phyloP scores from a whole-genome alignment of 306 rosid genomes.

The Vachellia collinsii region DNA sequence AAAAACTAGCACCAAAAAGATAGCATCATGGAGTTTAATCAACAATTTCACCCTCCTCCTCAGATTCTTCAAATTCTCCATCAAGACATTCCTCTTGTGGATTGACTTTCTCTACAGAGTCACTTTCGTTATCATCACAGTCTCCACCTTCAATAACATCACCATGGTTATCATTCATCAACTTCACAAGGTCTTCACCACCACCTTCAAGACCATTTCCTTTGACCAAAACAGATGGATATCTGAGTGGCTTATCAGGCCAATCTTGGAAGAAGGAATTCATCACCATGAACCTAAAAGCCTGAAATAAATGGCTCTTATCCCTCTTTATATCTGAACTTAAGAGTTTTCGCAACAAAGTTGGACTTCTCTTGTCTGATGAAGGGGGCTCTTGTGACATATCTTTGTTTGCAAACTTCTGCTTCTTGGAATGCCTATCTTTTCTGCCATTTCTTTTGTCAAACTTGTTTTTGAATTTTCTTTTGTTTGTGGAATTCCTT shows the following conservation, averaged over 20 bases:
- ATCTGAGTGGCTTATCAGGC: constrained; percentile 63
- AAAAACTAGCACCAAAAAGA: background rate
- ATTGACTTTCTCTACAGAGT: background rate
- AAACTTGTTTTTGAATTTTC: constrained; percentile 53
- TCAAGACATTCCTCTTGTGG: constrained; percentile 19
- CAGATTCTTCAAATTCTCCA: constrained; percentile 40
- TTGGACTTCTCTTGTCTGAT: constrained; percentile 51
- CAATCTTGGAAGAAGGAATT: constrained; percentile 74
- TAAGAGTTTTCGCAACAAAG: constrained; percentile 80
- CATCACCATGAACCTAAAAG: constrained; percentile 77
- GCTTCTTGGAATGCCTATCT: constrained; percentile 57
- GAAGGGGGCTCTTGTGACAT: constrained; percentile 21
- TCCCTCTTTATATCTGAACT: constrained; percentile 75
- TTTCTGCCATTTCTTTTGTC: constrained; percentile 48
- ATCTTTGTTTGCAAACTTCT: constrained; percentile 44
- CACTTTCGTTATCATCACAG: background rate
- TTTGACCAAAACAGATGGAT: constrained; percentile 57
- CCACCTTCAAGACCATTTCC: constrained; percentile 41
- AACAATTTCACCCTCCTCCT: constrained; percentile 85
- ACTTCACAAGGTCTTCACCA: constrained; percentile 35
- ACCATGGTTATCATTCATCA: background rate
- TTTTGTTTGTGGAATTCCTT: constrained; percentile 39
- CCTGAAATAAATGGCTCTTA: constrained; percentile 66
- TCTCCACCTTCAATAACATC: constrained; percentile 29
- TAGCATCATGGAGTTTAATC: constrained; percentile 37